phyloP scores from a whole-genome alignment of 1,139 yeast genomes.

The Kluyveromyces sp. region DNA sequence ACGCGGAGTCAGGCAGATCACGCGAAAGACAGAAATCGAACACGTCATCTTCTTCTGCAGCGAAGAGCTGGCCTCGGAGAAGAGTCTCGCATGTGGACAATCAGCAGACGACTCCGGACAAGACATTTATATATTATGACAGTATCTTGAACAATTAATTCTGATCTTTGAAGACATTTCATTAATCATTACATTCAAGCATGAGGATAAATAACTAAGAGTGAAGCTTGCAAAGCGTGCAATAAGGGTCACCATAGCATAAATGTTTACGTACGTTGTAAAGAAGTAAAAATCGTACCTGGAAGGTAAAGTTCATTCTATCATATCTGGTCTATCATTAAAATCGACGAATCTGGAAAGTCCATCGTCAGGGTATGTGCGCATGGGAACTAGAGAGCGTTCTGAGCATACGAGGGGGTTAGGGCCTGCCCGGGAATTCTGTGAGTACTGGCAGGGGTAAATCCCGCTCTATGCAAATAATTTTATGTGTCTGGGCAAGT shows the following conservation, averaged over 20 bases:
- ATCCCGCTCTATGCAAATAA: too few species aligned
- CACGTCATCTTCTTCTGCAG: background rate
- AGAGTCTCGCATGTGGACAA: constrained; percentile 1
- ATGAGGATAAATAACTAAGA: too few species aligned
- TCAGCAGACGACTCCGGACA: constrained; percentile 1
- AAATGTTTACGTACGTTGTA: background rate
- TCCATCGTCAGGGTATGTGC: too few species aligned
- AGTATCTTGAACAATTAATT: background rate
- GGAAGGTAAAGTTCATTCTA: background rate
- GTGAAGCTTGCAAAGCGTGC: too few species aligned
- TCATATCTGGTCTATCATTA: constrained; percentile 1
- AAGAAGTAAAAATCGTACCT: background rate
- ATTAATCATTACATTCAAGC: too few species aligned
- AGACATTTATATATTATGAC: background rate
- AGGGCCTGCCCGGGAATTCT: background rate
- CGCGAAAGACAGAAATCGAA: background rate
- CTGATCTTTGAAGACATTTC: background rate
- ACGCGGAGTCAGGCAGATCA: background rate
- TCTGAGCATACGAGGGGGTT: background rate
- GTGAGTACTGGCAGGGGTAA: background rate
- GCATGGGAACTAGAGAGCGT: too few species aligned
- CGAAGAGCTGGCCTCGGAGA: background rate
- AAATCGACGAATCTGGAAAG: background rate
- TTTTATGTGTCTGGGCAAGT: too few species aligned
- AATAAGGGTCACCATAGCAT: background rate